Evolutionary conservation across 2,329 filamentous ascomycete genomes (phyloP).

Genomic region (Magnaporthiopsis incrustans): DNA sequence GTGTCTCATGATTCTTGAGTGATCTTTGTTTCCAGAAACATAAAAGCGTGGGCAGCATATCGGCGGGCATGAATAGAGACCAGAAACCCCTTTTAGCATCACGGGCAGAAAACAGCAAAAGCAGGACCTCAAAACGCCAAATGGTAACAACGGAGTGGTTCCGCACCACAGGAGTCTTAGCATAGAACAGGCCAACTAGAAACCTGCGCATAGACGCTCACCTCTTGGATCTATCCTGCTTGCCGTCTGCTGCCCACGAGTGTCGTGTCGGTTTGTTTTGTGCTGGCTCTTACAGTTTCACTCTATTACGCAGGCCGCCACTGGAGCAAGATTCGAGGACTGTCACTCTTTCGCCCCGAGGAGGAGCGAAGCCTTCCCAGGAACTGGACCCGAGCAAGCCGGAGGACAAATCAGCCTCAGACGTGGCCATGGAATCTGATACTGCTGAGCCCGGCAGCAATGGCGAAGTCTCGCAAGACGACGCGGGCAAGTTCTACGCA

Average conservation of each 20-base stretch:
- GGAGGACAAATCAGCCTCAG: no score
- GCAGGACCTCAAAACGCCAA: no score
- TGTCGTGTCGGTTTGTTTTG: neutral
- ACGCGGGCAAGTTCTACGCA: conserved; percentile 49
- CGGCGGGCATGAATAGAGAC: no score
- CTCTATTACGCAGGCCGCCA: neutral
- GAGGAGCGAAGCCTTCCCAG: neutral
- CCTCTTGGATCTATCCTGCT: neutral
- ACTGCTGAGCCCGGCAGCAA: neutral
- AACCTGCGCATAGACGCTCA: neutral
- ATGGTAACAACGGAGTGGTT: neutral
- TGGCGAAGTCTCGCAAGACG: neutral
- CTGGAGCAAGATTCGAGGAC: neutral
- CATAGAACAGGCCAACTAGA: neutral
- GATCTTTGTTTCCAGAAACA: neutral
- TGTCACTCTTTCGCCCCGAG: neutral
- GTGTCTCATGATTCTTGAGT: conserved; percentile 29
- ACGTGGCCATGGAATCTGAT: no score
- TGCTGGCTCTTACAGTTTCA: neutral
- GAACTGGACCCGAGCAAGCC: neutral
- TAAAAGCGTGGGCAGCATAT: neutral
- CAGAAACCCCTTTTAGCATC: neutral
- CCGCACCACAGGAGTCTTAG: neutral
- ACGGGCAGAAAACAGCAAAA: neutral
- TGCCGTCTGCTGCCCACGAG: neutral